These are phyloP conservation scores for Hypoxylon sp. DNA, from an alignment of 2,329 filamentous ascomycete species.

Conservation along the genomic window DNA sequence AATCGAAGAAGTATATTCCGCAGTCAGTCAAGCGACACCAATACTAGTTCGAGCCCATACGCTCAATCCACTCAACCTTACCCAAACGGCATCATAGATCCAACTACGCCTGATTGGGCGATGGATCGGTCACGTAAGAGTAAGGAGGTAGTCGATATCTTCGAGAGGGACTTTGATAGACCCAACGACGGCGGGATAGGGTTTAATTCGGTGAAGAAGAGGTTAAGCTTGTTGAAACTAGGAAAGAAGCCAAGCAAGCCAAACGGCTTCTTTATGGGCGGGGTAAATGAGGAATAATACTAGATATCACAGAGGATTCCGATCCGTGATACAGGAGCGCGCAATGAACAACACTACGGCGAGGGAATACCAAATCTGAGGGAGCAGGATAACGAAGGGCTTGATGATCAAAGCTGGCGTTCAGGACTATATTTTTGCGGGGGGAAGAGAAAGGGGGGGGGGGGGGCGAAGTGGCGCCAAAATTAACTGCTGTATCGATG, in stretches of 20 bases:
- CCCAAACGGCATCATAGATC: conserved; percentile 45
- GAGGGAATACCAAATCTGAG: conserved; percentile 36
- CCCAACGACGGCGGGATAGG: conserved; percentile 63
- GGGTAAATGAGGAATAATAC: conserved; percentile 69
- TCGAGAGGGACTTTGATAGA: conserved; percentile 50
- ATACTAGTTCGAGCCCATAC: conserved; percentile 42
- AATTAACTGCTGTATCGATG: conserved; percentile 29
- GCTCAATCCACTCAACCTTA: conserved; percentile 37
- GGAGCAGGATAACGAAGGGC: conserved; percentile 43
- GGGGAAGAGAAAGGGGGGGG: no score
- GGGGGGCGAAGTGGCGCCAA: conserved; percentile 28
- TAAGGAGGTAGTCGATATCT: conserved; percentile 51
- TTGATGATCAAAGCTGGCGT: conserved; percentile 43
- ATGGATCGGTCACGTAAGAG: conserved; percentile 50
- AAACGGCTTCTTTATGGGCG: conserved; percentile 65
- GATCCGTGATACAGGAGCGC: conserved; percentile 18
- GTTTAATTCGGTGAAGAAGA: conserved; percentile 75
- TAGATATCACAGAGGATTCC: conserved; percentile 9
- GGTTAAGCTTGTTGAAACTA: conserved; percentile 83
- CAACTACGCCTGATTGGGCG: conserved; percentile 44
- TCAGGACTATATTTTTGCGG: conserved; percentile 38
- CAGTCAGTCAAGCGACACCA: conserved; percentile 55
- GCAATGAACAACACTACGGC: conserved; percentile 23
- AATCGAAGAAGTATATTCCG: conserved; percentile 65
- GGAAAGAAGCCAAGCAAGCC: conserved; percentile 77